phyloP scores from a whole-genome alignment of 768 basidiomycete species.

The Gautieria morchelliformis region DNA sequence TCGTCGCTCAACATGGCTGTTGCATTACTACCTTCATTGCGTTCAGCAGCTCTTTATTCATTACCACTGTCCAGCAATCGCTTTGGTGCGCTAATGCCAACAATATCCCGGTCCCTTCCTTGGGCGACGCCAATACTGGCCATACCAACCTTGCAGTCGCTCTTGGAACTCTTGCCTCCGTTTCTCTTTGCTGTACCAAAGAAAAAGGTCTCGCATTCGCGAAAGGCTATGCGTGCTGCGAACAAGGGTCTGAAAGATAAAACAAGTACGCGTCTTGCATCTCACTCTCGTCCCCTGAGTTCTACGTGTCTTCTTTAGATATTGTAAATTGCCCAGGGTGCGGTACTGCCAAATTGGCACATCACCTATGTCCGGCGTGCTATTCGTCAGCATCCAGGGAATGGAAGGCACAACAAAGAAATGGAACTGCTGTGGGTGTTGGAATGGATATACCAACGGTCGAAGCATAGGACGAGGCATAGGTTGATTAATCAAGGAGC shows the following conservation, averaged over 20 bases:
- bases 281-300: background rate
- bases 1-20: background rate
- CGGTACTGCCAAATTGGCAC: slow-evolving; percentile 79
- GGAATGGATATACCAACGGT: background rate
- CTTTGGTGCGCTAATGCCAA: background rate
- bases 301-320: slow-evolving; percentile 37
- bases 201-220: slow-evolving; percentile 84
- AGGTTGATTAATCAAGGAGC: background rate
- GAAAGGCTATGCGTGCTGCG: slow-evolving; percentile 89
- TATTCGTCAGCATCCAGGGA: slow-evolving; percentile 58
- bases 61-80: background rate
- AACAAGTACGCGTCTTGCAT: slow-evolving; percentile 46
- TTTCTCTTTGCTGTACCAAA: slow-evolving; percentile 91
- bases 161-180: slow-evolving; percentile 74
- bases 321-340: slow-evolving; percentile 88
- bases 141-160: slow-evolving; percentile 33
- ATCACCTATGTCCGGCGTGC: slow-evolving; percentile 78
- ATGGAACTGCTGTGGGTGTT: background rate
- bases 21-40: background rate
- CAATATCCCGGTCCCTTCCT: slow-evolving; percentile 6
- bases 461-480: background rate
- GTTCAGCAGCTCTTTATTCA: background rate
- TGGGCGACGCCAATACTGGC: slow-evolving; percentile 23
- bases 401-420: slow-evolving; percentile 40
- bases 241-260: slow-evolving; percentile 95